These are phyloP conservation scores for Arxiozyma telluris DNA, from an alignment of 1,139 yeast species.

Conservation along the genomic window DNA sequence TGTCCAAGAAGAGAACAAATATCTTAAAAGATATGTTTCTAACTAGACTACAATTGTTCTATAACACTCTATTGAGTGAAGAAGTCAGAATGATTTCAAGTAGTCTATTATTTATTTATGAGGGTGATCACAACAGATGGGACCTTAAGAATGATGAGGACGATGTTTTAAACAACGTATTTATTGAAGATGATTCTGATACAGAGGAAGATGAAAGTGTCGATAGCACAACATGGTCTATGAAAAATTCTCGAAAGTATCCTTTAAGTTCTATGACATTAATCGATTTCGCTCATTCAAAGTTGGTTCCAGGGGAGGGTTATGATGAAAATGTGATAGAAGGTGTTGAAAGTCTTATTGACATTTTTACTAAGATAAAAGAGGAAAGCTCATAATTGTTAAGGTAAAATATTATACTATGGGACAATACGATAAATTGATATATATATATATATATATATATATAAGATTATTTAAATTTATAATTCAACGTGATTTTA, in stretches of 20 bases:
- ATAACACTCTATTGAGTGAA: conserved; percentile 50
- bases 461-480: background rate
- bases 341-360: conserved; percentile 57
- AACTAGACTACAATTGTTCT: conserved; percentile 53
- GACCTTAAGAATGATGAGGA: conserved; percentile 32
- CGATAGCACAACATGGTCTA: conserved; percentile 12
- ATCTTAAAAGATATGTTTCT: conserved; percentile 38
- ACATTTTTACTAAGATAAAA: conserved; percentile 29
- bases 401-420: background rate
- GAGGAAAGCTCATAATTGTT: background rate
- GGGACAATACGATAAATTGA: background rate
- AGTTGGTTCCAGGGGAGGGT: conserved; percentile 52
- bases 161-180: conserved; percentile 34
- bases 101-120: conserved; percentile 66
- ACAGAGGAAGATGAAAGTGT: conserved; percentile 26
- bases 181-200: conserved; percentile 24
- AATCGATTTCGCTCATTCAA: conserved; percentile 89
- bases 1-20: conserved; percentile 29
- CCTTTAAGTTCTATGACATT: conserved; percentile 47
- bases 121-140: conserved; percentile 53
- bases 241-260: background rate
- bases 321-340: conserved; percentile 59
- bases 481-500: background rate
- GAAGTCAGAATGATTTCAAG: conserved; percentile 67
- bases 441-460: too few species aligned